Evolutionary conservation across 805 yeast species (phyloP).

Genomic region (Maudiozyma saulgeensis): DNA sequence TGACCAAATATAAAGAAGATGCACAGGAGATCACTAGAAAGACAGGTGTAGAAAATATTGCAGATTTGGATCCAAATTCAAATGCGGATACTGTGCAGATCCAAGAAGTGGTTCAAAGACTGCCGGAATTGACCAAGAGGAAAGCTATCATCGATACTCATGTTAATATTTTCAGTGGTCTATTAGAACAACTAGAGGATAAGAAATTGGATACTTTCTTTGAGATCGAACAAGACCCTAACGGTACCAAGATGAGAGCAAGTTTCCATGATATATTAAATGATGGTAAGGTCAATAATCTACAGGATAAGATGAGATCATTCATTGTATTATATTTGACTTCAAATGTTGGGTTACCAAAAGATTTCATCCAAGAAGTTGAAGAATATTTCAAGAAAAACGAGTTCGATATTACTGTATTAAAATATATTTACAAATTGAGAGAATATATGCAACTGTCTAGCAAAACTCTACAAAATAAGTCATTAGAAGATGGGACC

Average conservation of each 20-base stretch:
- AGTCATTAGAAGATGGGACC: constrained; percentile 26
- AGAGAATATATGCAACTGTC: constrained; percentile 64
- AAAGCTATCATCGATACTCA: constrained; percentile 89
- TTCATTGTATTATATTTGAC: constrained; percentile 67
- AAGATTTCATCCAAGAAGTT: constrained; percentile 47
- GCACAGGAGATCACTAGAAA: constrained; percentile 77
- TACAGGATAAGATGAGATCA: constrained; percentile 80
- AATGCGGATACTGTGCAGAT: constrained; percentile 54
- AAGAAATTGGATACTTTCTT: constrained; percentile 83
- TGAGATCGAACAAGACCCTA: constrained; percentile 81
- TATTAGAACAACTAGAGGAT: constrained; percentile 76
- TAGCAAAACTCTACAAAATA: constrained; percentile 31
- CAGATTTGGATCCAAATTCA: constrained; percentile 55
- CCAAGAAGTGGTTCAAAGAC: constrained; percentile 79
- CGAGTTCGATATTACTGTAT: constrained; percentile 52
- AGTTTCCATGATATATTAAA: constrained; percentile 53
- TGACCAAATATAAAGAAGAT: constrained; percentile 72
- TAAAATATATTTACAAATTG: constrained; percentile 66
- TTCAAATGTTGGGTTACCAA: constrained; percentile 33
- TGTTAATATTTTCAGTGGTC: constrained; percentile 84
- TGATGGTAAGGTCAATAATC: constrained; percentile 44
- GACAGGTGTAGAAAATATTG: constrained; percentile 59
- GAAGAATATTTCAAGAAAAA: constrained; percentile 51
- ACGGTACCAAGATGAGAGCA: constrained; percentile 39
- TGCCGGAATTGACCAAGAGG: constrained; percentile 86